Evolutionary conservation across 495 filamentous ascomycete species (phyloP).

Genomic region (Choiromyces venosus): DNA sequence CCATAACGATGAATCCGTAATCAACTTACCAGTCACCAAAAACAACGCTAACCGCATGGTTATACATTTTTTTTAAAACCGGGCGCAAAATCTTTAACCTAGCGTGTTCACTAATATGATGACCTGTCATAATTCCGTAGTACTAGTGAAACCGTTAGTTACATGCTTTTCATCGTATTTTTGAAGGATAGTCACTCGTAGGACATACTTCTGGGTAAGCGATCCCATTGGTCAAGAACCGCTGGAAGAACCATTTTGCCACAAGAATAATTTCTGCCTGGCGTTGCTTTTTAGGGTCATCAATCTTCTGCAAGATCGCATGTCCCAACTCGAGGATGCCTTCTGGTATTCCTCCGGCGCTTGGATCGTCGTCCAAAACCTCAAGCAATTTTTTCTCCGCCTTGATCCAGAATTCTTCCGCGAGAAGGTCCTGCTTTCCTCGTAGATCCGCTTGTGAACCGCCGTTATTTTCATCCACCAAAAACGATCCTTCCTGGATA

Average conservation of each 20-base stretch:
- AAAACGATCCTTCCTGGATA: conserved; percentile 82
- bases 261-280: conserved; percentile 73
- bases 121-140: conserved; percentile 80
- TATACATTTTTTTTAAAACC: conserved; percentile 42
- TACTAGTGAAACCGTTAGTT: conserved; percentile 51
- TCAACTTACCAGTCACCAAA: conserved; percentile 37
- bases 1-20: not conserved
- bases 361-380: conserved; percentile 68
- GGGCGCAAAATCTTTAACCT: conserved; percentile 70
- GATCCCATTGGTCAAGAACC: conserved; percentile 75
- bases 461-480: conserved; percentile 60
- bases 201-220: conserved; percentile 76
- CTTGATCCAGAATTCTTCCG: conserved; percentile 83
- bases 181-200: not conserved
- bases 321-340: conserved; percentile 74
- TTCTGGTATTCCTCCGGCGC: conserved; percentile 75
- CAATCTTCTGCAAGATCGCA: conserved; percentile 72
- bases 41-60: conserved; percentile 38
- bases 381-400: conserved; percentile 79
- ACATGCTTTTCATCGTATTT: not conserved
- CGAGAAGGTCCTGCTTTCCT: conserved; percentile 57
- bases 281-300: conserved; percentile 61
- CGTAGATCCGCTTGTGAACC: conserved; percentile 43
- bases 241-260: conserved; percentile 85
- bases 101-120: conserved; percentile 85